Conservation (phyloP, 2,329 filamentous ascomycete genomes). For the Colletotrichum sp. region DNA sequence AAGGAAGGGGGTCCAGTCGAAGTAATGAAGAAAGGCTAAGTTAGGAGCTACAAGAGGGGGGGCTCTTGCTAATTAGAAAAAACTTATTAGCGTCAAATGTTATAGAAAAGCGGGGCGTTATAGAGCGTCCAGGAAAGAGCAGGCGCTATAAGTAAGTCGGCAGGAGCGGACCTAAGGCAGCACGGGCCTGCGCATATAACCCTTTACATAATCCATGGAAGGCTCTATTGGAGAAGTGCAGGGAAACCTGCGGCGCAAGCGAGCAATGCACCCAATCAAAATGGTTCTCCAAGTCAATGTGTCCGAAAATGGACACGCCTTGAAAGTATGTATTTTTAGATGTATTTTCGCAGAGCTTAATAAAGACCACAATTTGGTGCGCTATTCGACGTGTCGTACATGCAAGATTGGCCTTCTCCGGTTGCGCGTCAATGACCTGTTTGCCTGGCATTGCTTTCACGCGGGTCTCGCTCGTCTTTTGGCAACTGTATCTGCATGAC, state of each 20-base stretch:
- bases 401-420: neutral
- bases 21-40: neutral
- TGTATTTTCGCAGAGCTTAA: neutral
- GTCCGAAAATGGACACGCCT: neutral
- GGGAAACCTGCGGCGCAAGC: neutral
- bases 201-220: neutral
- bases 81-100: neutral
- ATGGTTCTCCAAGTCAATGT: neutral
- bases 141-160: neutral
- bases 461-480: too few relatives aligned
- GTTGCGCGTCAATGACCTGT: neutral
- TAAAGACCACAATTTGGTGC: neutral
- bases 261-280: neutral
- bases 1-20: neutral
- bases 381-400: neutral
- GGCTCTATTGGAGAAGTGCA: neutral
- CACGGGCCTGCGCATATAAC: neutral
- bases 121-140: neutral
- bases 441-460: neutral
- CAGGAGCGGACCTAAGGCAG: neutral
- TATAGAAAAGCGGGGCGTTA: neutral
- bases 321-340: neutral
- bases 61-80: neutral
- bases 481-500: too few relatives aligned
- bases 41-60: neutral